Evolutionary conservation across 805 yeast genomes (phyloP), one percentile per base, ranked within the genome.

Genomic region (Alloascoidea hylecoeti): DNA sequence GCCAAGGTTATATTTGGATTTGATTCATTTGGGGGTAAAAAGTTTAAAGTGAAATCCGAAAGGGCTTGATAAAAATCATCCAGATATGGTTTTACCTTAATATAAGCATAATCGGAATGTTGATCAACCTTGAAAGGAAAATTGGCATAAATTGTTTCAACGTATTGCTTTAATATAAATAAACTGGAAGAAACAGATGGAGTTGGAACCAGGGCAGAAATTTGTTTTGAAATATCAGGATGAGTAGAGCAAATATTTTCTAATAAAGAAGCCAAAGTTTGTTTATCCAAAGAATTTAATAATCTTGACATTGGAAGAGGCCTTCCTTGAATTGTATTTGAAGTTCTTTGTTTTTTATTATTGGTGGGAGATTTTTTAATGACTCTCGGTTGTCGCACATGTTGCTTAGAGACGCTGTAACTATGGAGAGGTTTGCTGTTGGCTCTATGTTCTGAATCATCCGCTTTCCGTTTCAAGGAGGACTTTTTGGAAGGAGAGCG

Each of bases 71-170:
- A 67, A 46, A 84, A 82, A 46, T 80, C 92, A 41, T 70, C 70
- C 43, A 82, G 67, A 41, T 63, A 57, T 4, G 79, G 71, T 49
- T 80, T 75, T 28, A 85, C 81, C 40, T 95, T 64, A 41, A 80
- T 57, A 52, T 73, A 84, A 3, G 88, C 74, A 50, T 84, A 84
- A 53, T 84, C 95, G 35, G 80, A 72, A 28, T 69, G 63, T 5
- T 68, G 63, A 47, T 81, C 86, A 44, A 83, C 84, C 45, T 77
- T 76, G 53, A 80, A 83, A 1, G 95, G 95, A 45, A 85, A 56
- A 42, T 68, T 64, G 5, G 53, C 52, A 15, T 58, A 47, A 17
- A 82, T 69, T 4, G 40, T 43, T 3, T 49, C 51, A 36, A 70
- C 58, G 48, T 75, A 72, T 4, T 50, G 47, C 30, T 59, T 53